These are phyloP conservation scores for Rauvolfia tetraphylla DNA, from an alignment of 257 asterid species.

Conservation along the genomic window DNA sequence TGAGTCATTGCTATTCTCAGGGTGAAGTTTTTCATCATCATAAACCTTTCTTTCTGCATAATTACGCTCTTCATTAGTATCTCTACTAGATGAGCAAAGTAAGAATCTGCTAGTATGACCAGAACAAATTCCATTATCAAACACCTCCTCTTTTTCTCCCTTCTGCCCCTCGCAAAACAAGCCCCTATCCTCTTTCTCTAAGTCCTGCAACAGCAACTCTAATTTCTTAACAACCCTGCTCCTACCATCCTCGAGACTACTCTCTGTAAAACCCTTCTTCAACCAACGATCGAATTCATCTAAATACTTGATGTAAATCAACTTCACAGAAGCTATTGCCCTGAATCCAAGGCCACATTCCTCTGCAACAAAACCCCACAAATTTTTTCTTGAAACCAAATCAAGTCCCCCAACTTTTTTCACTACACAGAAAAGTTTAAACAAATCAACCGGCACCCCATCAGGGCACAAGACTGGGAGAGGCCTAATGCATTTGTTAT, in stretches of 20 bases:
- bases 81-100: conserved; percentile 9
- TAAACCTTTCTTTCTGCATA: conserved; percentile 14
- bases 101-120: conserved; percentile 7
- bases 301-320: conserved; percentile 56
- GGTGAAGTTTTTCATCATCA: conserved; percentile 17
- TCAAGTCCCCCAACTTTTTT: conserved; percentile 55
- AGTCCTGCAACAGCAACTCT: conserved; percentile 43
- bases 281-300: conserved; percentile 59
- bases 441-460: conserved; percentile 55
- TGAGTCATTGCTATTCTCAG: conserved; percentile 18
- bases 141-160: conserved; percentile 1
- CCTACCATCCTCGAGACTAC: conserved; percentile 24
- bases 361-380: conserved; percentile 58
- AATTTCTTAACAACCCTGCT: conserved; percentile 30
- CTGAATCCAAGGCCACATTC: conserved; percentile 46
- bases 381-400: conserved; percentile 28
- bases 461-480: conserved; percentile 47
- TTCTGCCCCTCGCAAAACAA: not conserved
- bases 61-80: conserved; percentile 6
- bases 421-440: conserved; percentile 61
- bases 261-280: conserved; percentile 20
- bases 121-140: conserved; percentile 14
- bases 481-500: conserved; percentile 35
- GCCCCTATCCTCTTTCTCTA: conserved; percentile 29
- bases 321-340: conserved; percentile 34